Conservation (phyloP, 2,329 filamentous ascomycete genomes). For the Sclerotinia glacialis region DNA sequence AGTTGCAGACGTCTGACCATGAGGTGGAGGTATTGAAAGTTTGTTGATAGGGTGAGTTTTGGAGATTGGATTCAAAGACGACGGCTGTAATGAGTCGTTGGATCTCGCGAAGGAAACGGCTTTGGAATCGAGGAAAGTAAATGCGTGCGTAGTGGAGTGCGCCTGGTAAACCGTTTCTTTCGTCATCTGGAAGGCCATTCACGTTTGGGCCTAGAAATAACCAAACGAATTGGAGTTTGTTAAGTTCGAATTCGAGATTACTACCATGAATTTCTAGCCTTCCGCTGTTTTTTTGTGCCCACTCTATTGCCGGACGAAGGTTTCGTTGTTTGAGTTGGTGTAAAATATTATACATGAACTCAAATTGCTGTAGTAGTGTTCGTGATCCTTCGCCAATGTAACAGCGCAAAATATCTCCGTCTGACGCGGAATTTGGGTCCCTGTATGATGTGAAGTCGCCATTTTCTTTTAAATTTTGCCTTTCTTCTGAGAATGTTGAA, state of each 20-base stretch:
- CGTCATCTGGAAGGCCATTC: constrained; percentile 55
- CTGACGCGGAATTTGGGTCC: constrained; percentile 25
- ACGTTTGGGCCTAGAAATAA: constrained; percentile 66
- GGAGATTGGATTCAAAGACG: constrained; percentile 72
- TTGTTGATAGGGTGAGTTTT: constrained; percentile 71
- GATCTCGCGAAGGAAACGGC: constrained; percentile 74
- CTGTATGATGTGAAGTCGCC: neutral
- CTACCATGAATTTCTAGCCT: constrained; percentile 78
- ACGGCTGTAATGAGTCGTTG: constrained; percentile 78
- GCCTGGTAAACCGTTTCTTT: constrained; percentile 54
- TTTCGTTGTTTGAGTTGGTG: constrained; percentile 72
- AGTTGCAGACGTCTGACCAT: constrained; percentile 80
- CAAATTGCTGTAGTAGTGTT: constrained; percentile 76
- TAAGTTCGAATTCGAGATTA: constrained; percentile 93
- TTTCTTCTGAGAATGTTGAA: constrained; percentile 78
- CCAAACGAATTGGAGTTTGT: constrained; percentile 84
- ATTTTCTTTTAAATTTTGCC: constrained; percentile 46
- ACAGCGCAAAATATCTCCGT: constrained; percentile 37
- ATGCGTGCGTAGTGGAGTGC: constrained; percentile 74
- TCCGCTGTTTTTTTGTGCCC: constrained; percentile 70
- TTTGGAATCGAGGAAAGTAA: constrained; percentile 72
- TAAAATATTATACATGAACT: constrained; percentile 87
- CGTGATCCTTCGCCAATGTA: constrained; percentile 59
- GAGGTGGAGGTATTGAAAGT: constrained; percentile 73
- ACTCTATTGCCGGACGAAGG: constrained; percentile 78